phyloP scores from a whole-genome alignment of 179 eudicot species.

The Vitellaria paradoxa region DNA sequence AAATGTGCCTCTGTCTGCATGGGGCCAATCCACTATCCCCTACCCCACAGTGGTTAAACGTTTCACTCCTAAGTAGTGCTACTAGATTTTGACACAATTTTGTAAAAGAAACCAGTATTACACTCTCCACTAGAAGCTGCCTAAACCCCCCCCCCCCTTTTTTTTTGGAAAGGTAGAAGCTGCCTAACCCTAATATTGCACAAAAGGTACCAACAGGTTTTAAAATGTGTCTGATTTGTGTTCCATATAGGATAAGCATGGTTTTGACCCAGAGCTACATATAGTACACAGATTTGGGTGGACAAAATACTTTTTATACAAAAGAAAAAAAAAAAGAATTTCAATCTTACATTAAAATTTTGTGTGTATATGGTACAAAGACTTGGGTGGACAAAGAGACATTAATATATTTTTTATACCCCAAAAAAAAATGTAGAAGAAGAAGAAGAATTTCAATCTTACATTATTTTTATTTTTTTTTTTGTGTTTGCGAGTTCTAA shows the following conservation, averaged over 20 bases:
- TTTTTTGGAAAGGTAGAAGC: too few relatives aligned
- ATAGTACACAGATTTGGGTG: neutral
- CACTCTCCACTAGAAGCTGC: neutral
- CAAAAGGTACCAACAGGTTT: neutral
- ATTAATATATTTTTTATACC: too few relatives aligned
- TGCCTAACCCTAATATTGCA: neutral
- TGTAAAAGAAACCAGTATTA: neutral
- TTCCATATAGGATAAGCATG: neutral
- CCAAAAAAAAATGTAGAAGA: too few relatives aligned
- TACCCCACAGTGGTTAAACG: too few relatives aligned
- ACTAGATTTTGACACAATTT: neutral
- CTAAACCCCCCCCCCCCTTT: too few relatives aligned
- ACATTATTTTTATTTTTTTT: too few relatives aligned
- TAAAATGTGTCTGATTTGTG: neutral
- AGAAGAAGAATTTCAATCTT: too few relatives aligned
- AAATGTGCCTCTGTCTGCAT: neutral
- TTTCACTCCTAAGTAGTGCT: neutral
- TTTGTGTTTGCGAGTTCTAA: too few relatives aligned
- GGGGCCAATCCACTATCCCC: neutral
- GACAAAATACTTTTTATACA: too few relatives aligned
- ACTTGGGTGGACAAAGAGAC: neutral
- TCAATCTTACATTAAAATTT: too few relatives aligned
- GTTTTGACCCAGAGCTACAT: neutral
- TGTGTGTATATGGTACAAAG: neutral
- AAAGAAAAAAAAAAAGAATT: too few relatives aligned